Conservation (phyloP, 1,284 basidiomycete species). For the Microbotryum scabiosae region DNA sequence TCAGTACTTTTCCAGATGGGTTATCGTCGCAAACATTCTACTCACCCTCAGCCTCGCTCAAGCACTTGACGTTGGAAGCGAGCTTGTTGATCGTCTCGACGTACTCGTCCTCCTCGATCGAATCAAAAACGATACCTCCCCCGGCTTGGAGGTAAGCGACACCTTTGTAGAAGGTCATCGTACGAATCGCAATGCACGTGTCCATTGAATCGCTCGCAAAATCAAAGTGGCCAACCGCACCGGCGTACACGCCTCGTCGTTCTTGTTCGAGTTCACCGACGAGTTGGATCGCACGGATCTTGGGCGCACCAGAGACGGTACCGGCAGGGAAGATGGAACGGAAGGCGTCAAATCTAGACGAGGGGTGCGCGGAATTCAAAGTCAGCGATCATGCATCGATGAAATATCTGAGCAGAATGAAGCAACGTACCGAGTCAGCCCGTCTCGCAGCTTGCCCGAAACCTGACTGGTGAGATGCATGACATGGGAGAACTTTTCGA, state of each 20-base stretch:
- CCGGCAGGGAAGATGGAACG: constrained; percentile 98
- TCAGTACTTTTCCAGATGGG: too few relatives aligned
- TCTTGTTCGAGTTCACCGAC: constrained; percentile 81
- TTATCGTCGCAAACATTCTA: background rate
- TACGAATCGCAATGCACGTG: constrained; percentile 96
- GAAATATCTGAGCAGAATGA: background rate
- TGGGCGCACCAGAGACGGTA: constrained; percentile 97
- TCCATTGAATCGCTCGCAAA: constrained; percentile 94
- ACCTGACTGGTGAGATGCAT: constrained; percentile 96
- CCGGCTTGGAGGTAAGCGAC: constrained; percentile 89
- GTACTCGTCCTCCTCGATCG: constrained; percentile 94
- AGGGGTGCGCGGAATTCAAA: too few relatives aligned
- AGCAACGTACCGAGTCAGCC: constrained; percentile 61
- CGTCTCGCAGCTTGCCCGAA: constrained; percentile 74
- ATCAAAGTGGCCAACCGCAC: constrained; percentile 93
- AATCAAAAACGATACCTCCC: constrained; percentile 96
- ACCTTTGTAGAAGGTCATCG: constrained; percentile 94
- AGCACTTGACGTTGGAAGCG: constrained; percentile 72
- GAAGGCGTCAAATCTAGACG: constrained; percentile 85
- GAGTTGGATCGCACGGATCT: constrained; percentile 96
- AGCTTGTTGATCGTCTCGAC: constrained; percentile 94
- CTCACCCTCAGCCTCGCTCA: constrained; percentile 78
- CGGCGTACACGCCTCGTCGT: constrained; percentile 88
- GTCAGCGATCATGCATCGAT: background rate
- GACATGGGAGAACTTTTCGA: constrained; percentile 97